Evolutionary conservation across 768 basidiomycete genomes (phyloP), one percentile per base, ranked within the genome.

Genomic region (Cantharellus anzutake): DNA sequence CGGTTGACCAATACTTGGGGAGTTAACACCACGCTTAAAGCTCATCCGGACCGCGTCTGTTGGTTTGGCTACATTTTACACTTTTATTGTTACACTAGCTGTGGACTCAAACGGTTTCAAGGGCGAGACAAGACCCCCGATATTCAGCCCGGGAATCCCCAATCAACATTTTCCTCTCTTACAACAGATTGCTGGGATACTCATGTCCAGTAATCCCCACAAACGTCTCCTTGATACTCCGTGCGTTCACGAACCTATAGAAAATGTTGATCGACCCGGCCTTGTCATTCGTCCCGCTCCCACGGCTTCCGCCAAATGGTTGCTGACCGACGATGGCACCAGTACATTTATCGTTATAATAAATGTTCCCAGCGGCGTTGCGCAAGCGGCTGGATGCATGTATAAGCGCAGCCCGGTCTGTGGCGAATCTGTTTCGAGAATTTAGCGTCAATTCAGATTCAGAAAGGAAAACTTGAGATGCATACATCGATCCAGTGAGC

Each of bases 301-400:
- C 86, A 42, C 93, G 81, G 2, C 82, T 88, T 39, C 96, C 96
- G 55, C 96, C 96, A 68, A 99, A 99, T 5, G 96, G 94, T 71
- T 99, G 93, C 70, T 97, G 93, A 4, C 92, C 94, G 41, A 98
- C 91, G 56, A 89, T 87, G n/a, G 91, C 92, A 40, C 91, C 91
- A 1, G 94, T 99, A 72, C 91, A 98, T 71, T 94, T 93, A 66
- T 97, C 93, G 71, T 97, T 97, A 73, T 92, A 90, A 75, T 99
- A 99, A 60, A 94, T 82, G 70, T 97, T 99, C 2, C 96, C 96
- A 2, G 96, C 89, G 0, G 92, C 77, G 72, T 94, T 85, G 60
- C 91, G 84, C 51, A 99, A 78, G 59, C 77, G 78, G 72, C 85
- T 84, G 50, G 89, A 83, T 2, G 91, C 88, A 41, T 74, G 73